Percentiles rank a stretch among this genome's conserved stretches.
phyloP scores from a whole-genome alignment of 345 rosid species.

The Eucalyptus cladocalyx region DNA sequence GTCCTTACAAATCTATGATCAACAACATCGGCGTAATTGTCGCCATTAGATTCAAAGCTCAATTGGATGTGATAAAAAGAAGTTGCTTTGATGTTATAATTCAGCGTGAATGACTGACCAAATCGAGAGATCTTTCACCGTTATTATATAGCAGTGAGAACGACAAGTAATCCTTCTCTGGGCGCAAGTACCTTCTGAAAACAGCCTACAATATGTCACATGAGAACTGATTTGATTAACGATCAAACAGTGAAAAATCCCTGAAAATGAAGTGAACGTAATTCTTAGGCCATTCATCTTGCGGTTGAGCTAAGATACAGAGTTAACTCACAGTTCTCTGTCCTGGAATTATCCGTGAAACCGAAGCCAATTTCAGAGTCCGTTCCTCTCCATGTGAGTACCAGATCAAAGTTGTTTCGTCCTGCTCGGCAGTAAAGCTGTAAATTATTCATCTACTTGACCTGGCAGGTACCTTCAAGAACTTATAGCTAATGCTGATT shows the following conservation, averaged over 20 bases:
- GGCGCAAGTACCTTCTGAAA: constrained; percentile 83
- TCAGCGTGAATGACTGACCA: constrained; percentile 44
- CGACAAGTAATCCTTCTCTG: constrained; percentile 89
- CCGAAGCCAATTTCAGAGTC: constrained; percentile 49
- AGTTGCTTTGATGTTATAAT: not conserved
- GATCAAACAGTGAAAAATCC: not conserved
- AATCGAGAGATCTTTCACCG: constrained; percentile 87
- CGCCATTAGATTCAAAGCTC: not conserved
- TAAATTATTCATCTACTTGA: not conserved
- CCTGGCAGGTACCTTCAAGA: not conserved
- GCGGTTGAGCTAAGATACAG: not conserved
- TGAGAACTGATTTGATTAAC: not conserved
- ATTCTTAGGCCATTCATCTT: not conserved
- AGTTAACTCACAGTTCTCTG: constrained; percentile 82
- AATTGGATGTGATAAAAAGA: not conserved
- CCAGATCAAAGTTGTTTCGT: constrained; percentile 82
- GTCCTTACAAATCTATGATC: constrained; percentile 87
- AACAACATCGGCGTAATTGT: not conserved
- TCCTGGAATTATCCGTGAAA: constrained; percentile 68
- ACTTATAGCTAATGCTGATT: not conserved
- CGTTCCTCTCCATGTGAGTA: constrained; percentile 69
- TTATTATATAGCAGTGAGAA: constrained; percentile 88
- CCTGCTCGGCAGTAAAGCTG: constrained; percentile 28
- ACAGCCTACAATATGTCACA: constrained; percentile 44
- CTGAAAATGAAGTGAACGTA: not conserved